phyloP scores from a whole-genome alignment of 495 filamentous ascomycete species.

The Hypoxylon crocopeplum region DNA sequence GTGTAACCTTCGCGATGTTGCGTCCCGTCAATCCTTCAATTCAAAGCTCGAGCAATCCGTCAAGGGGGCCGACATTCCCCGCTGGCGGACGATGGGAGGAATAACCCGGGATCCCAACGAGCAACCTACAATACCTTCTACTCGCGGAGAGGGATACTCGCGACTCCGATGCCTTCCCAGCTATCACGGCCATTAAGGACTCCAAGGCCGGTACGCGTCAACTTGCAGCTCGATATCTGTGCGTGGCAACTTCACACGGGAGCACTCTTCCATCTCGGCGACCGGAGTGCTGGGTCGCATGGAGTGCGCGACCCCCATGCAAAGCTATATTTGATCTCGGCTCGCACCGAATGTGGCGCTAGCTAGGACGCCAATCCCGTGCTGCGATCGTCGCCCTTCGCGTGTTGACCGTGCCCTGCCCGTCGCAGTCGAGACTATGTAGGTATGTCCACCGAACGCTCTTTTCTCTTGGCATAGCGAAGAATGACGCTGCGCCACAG shows the following conservation, averaged over 20 bases:
- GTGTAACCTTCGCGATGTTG: constrained; percentile 30
- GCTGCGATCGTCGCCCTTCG: background rate
- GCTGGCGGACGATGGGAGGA: constrained; percentile 3
- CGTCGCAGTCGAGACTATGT: background rate
- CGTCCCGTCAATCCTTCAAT: constrained; percentile 18
- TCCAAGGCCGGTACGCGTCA: background rate
- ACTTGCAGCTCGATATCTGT: constrained; percentile 1
- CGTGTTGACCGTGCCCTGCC: constrained; percentile 8
- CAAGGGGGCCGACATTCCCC: constrained; percentile 1
- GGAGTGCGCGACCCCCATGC: constrained; percentile 16
- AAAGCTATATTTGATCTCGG: constrained; percentile 23
- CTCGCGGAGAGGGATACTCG: background rate
- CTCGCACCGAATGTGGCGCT: constrained; percentile 28
- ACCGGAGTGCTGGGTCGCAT: constrained; percentile 14
- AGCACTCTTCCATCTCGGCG: background rate
- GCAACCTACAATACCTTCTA: background rate
- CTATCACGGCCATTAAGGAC: background rate
- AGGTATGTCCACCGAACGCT: constrained; percentile 3
- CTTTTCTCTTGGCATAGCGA: constrained; percentile 10
- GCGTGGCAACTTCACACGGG: background rate
- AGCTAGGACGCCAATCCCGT: constrained; percentile 5
- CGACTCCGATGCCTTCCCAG: background rate
- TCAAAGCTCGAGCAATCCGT: background rate
- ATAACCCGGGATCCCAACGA: background rate
- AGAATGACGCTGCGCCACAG: constrained; percentile 5